phyloP scores from a whole-genome alignment of 2,329 filamentous ascomycete genomes.

The Trichoderma lentiforme region DNA sequence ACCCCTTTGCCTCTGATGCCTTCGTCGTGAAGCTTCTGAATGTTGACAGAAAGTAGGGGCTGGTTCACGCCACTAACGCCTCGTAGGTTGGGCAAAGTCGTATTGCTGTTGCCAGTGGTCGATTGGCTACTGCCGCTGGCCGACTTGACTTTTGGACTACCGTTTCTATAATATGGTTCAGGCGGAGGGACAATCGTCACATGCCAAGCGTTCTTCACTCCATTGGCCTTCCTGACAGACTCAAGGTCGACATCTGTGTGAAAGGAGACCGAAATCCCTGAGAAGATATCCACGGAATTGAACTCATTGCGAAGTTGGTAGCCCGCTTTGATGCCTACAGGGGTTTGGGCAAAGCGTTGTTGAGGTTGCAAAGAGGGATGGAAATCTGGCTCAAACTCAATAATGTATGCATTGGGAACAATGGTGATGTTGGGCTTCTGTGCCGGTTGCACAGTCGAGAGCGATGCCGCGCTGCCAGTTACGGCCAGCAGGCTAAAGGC shows the following conservation, averaged over 20 bases:
- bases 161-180: neutral
- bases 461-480: neutral
- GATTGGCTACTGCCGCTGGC: neutral
- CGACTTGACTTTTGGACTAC: neutral
- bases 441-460: neutral
- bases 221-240: neutral
- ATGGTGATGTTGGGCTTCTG: neutral
- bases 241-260: neutral
- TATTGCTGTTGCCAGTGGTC: no score
- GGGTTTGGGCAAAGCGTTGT: neutral
- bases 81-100: neutral
- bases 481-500: neutral
- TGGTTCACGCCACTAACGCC: neutral
- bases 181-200: neutral
- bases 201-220: constrained; percentile 3
- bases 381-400: constrained; percentile 17
- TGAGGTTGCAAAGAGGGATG: neutral
- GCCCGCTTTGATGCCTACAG: neutral
- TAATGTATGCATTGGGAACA: neutral
- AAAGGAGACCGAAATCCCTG: neutral
- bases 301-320: constrained; percentile 2
- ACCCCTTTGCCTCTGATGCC: constrained; percentile 21
- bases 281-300: neutral
- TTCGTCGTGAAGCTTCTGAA: constrained; percentile 19
- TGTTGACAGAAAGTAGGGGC: constrained; percentile 16